A percentile compares a stretch with the other conserved stretches of the same genome.
These are phyloP conservation scores for Parascedosporium putredinis DNA, from an alignment of 2,329 filamentous ascomycete species.

Conservation along the genomic window DNA sequence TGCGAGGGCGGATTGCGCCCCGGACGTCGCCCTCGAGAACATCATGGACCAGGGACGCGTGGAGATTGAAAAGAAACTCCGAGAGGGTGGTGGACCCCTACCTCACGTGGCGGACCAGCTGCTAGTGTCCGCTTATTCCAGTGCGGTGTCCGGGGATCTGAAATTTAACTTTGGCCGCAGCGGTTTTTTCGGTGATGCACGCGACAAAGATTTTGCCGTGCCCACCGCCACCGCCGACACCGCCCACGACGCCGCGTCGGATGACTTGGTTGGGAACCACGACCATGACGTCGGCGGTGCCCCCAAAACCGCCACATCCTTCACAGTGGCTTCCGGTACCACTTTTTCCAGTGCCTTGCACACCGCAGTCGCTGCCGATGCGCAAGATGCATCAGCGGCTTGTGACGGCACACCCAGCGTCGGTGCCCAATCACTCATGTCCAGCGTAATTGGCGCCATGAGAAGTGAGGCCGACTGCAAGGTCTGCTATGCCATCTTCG, in stretches of 20 bases:
- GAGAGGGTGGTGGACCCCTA: not conserved
- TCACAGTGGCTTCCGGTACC: not conserved
- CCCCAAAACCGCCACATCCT: not conserved
- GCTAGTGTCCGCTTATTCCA: not conserved
- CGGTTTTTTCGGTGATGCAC: not conserved
- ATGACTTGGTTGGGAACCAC: not conserved
- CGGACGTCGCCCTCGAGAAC: slow-evolving; percentile 68
- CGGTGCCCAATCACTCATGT: slow-evolving; percentile 19
- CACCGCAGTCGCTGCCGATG: not conserved
- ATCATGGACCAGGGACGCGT: slow-evolving; percentile 50
- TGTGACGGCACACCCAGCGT: not conserved
- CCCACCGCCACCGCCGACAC: not conserved
- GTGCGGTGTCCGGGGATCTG: not conserved
- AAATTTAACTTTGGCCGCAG: not conserved
- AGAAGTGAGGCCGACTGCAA: slow-evolving; percentile 73
- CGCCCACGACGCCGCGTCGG: not conserved
- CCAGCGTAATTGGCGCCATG: not conserved
- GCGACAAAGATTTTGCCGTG: not conserved
- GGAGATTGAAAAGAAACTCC: slow-evolving; percentile 30
- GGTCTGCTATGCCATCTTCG: slow-evolving; percentile 72
- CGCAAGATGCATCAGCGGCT: not conserved
- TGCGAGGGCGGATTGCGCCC: slow-evolving; percentile 62
- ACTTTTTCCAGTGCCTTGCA: not conserved
- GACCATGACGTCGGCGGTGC: not conserved
- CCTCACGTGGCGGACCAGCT: not conserved